Conservation (phyloP, 176 grass and related monocot genomes). For the Carex myosuroides region DNA sequence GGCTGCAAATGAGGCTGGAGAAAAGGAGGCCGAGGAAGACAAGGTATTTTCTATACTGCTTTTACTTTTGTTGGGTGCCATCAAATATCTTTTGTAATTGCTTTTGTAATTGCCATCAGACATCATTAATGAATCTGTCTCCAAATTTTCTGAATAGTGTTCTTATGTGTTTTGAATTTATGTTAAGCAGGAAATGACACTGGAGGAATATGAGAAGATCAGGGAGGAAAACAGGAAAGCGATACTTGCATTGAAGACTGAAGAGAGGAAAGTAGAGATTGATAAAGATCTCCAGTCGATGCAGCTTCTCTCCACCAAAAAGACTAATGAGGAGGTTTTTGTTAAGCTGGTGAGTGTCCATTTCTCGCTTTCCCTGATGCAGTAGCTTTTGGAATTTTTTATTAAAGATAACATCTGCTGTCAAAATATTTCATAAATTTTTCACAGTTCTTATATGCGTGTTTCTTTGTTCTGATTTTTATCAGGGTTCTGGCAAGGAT, state of each 20-base stretch:
- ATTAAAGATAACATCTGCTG: background rate
- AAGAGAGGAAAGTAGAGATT: slow-evolving; percentile 78
- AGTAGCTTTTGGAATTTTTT: background rate
- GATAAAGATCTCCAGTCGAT: slow-evolving; percentile 87
- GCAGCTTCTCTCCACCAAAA: slow-evolving; percentile 65
- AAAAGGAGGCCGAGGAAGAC: slow-evolving; percentile 82
- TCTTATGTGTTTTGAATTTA: background rate
- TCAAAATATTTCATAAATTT: background rate
- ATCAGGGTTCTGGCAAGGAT: slow-evolving; percentile 74
- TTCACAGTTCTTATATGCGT: background rate
- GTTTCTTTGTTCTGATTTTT: background rate
- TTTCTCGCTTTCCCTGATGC: background rate
- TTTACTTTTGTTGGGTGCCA: background rate
- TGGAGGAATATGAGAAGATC: slow-evolving; percentile 88
- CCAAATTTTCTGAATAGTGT: background rate
- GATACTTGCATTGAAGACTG: slow-evolving; percentile 49
- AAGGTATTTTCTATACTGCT: slow-evolving; percentile 35
- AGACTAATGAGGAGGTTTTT: slow-evolving; percentile 56
- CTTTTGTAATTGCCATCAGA: background rate
- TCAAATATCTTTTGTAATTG: background rate
- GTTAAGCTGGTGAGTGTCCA: slow-evolving; percentile 60
- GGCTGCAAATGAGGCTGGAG: slow-evolving; percentile 37
- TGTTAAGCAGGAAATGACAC: slow-evolving; percentile 65
- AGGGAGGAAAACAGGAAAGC: slow-evolving; percentile 75
- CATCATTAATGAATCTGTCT: background rate